Base-by-base conservation (phyloP, 768 basidiomycete genomes). In the Pleurotus pulmonarius region DNA sequence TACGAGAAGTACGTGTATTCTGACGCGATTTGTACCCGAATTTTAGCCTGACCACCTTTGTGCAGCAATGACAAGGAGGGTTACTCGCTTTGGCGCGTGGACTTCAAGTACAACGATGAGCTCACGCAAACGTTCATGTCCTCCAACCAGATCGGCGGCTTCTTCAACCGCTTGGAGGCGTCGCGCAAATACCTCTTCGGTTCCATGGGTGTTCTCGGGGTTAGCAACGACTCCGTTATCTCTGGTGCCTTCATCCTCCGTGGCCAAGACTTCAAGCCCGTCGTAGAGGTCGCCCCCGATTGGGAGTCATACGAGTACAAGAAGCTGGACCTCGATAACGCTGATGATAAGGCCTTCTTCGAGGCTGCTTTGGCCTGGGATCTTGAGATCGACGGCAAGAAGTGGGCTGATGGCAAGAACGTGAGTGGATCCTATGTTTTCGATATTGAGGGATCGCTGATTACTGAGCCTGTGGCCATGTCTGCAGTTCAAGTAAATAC, bases 131-230 rank as follows among this genome's bases (percentile, higher is more conserved):
- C 82, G 52, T 98, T 92, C 83, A 98, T 93, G 94, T 94, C 92
- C 58, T 83, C 85, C 59, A 98, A 98, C 82, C 91, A 90, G 73
- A 85, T 97, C 66, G 84, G 85, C 58, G 96, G 96, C 15, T 94
- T 96, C 86, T 98, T 95, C 84, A 92, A 95, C 82, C 92, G 97
- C 57, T 86, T 99, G 7, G 97, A 98, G 77, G 97, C 86, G 8
- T 94, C 94, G 20, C 88, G 96, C 73, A 96, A 97, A 73, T 96
- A 97, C 80, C 82, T 95, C 61, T 97, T 98, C 71, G 96, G 88
- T 12, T 95, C 92, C 44, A 71, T 94, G 46, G 94, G 92, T 69
- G 97, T 99, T 18, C 85, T 95, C 57, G 96, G 97, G 67, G 73
- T 75, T 65, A 51, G 78, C 68, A 90, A 90, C 73, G 78, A 91